Conservation (phyloP, 2,329 filamentous ascomycete genomes). For the Ascochyta clinopodiicola region DNA sequence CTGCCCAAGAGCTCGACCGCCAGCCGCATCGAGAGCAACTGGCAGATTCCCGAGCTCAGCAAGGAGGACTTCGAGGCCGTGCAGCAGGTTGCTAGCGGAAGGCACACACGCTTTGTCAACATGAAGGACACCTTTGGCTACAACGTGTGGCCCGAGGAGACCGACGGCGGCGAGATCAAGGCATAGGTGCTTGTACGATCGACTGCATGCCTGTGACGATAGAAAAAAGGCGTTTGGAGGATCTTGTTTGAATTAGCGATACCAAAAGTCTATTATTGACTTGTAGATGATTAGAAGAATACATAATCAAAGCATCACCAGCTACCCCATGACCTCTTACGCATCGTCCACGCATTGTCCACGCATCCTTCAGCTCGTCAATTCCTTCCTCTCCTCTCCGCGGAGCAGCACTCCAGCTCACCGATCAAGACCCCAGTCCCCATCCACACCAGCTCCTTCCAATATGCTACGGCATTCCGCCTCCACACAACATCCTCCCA, state of each 20-base stretch:
- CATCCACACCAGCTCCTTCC: too few species aligned
- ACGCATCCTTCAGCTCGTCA: too few species aligned
- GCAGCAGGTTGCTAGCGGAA: constrained; percentile 68
- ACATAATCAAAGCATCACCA: constrained; percentile 11
- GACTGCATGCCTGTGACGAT: background rate
- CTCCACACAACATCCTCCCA: too few species aligned
- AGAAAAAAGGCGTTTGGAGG: constrained; percentile 8
- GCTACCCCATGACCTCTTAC: too few species aligned
- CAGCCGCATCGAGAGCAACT: constrained; percentile 63
- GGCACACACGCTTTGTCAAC: constrained; percentile 76
- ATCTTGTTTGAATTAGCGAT: constrained; percentile 29
- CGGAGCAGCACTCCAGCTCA: too few species aligned
- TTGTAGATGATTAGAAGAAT: constrained; percentile 17
- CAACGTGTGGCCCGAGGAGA: constrained; percentile 62
- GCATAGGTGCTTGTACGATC: constrained; percentile 15
- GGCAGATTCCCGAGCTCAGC: constrained; percentile 65
- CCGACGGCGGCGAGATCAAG: constrained; percentile 36
- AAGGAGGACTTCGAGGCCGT: constrained; percentile 64
- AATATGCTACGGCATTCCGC: too few species aligned
- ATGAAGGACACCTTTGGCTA: constrained; percentile 84
- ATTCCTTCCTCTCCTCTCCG: background rate
- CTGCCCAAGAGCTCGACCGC: constrained; percentile 53
- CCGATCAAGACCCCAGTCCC: too few species aligned
- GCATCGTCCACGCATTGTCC: too few species aligned
- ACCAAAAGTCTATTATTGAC: constrained; percentile 28